phyloP scores from a whole-genome alignment of 2,329 filamentous ascomycete genomes.

The Cordyceps sp. region DNA sequence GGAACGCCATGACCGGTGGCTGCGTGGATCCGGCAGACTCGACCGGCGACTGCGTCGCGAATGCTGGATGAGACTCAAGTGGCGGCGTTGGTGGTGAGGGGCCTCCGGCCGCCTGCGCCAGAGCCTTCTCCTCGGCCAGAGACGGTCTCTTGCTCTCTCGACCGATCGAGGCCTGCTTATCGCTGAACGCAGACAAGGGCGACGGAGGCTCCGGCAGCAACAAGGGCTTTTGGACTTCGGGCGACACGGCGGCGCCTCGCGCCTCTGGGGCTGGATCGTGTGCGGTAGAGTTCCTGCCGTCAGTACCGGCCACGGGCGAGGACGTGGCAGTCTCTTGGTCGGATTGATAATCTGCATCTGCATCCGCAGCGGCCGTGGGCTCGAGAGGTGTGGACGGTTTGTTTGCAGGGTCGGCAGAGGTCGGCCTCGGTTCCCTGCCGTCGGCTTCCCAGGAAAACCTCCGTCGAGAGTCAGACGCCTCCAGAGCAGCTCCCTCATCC shows the following conservation, averaged over 20 bases:
- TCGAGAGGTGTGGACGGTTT: not conserved
- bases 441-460: conserved; percentile 22
- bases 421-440: conserved; percentile 1
- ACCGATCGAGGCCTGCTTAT: conserved; percentile 9
- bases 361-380: not conserved
- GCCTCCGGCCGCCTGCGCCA: conserved; percentile 17
- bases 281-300: conserved; percentile 2
- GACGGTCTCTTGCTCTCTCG: conserved; percentile 16
- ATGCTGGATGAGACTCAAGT: conserved; percentile 21
- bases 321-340: conserved; percentile 2
- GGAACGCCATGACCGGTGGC: conserved; percentile 39
- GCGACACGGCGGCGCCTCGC: not conserved
- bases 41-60: conserved; percentile 4
- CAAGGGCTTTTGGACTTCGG: conserved; percentile 4
- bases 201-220: conserved; percentile 20
- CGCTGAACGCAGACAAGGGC: conserved; percentile 22
- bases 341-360: too few relatives aligned
- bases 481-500: conserved; percentile 1
- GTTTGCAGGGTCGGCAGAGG: not conserved
- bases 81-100: conserved; percentile 18
- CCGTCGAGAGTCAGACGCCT: conserved; percentile 7
- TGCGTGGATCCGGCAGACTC: conserved; percentile 3
- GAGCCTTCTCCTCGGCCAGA: conserved; percentile 26
- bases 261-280: not conserved
- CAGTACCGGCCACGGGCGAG: not conserved